Base-by-base conservation (phyloP, 495 filamentous ascomycete genomes). In the Tetracladium marchalianum region DNA sequence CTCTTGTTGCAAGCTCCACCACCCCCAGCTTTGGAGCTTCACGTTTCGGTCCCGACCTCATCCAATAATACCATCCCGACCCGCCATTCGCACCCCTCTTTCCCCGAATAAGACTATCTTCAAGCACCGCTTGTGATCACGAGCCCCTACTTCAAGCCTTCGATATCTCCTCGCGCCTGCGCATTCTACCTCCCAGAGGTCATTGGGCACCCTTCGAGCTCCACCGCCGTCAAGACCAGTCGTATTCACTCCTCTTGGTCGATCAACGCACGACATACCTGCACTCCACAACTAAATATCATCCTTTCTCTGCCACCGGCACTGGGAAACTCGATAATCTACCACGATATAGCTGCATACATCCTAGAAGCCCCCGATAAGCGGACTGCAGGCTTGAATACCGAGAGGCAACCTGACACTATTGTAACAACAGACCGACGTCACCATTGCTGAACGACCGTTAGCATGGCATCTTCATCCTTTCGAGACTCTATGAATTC, bases 401-500 rank as follows among this genome's bases (percentile, higher is more conserved):
- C 3, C 22, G 22, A 27, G 22, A 27, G 22, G 22, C 22, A 27
- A 27, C 22, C 22, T 27, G 22, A 27, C 22, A 27, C 22, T 27
- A 50, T 46, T 34, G 56, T 41, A 51, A 40, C 43, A 51, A 49
- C 43, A 51, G 51, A 50, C 47, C 48, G 46, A 46, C 22, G 22
- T 27, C 22, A 27, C 22, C 22, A 27, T 27, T 27, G 39, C 18
- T 27, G 12, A 42, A 12, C 22, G 17, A 44, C 37, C 50, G 31
- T 50, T 50, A 67, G 46, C 54, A 98, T 98, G 92, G 86, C 92
- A 33, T 89, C 90, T 49, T 70, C 78, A 47, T 85, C 87, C 8
- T 97, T 98, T 67, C 77, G 89, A 50, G 85, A 94, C 62, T 90
- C 84, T 17, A 87, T 97, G 76, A 95, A 88, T 69, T 89, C 87